Evolutionary conservation across 305 asterid genomes (phyloP).

Genomic region (Solanum chacoense): DNA sequence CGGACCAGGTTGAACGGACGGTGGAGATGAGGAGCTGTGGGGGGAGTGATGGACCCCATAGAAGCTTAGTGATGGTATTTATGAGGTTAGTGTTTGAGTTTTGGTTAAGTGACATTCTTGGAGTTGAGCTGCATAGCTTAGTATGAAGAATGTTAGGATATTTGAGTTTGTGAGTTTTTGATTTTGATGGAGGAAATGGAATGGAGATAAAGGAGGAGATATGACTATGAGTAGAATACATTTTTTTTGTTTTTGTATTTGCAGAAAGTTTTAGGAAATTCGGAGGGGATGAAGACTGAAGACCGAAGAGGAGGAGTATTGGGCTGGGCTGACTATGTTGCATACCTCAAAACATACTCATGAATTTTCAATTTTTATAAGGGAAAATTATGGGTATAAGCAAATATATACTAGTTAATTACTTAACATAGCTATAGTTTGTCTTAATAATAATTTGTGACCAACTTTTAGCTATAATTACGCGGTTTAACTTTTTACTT

Average conservation of each 20-base stretch:
- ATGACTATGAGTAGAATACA: background rate
- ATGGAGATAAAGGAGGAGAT: background rate
- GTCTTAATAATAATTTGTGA: too few relatives aligned
- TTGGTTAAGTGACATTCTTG: conserved; percentile 11
- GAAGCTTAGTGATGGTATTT: conserved; percentile 52
- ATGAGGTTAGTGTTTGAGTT: conserved; percentile 33
- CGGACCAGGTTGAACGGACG: conserved; percentile 86
- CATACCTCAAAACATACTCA: background rate
- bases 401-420: too few relatives aligned
- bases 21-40: conserved; percentile 83
- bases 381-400: background rate
- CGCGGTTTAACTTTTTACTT: too few relatives aligned
- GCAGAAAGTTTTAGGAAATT: background rate
- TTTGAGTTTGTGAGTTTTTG: background rate
- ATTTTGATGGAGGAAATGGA: background rate
- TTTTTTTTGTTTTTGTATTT: background rate
- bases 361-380: background rate
- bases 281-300: background rate
- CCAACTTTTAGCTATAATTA: too few relatives aligned
- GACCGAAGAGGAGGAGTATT: background rate
- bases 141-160: background rate
- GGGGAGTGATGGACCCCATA: conserved; percentile 89
- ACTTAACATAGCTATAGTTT: too few relatives aligned
- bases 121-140: background rate
- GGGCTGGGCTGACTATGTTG: background rate